Percentiles rank a stretch among this genome's conserved stretches.
Conservation (phyloP, 1,139 yeast genomes). For the Yamadazyma aaseri region DNA sequence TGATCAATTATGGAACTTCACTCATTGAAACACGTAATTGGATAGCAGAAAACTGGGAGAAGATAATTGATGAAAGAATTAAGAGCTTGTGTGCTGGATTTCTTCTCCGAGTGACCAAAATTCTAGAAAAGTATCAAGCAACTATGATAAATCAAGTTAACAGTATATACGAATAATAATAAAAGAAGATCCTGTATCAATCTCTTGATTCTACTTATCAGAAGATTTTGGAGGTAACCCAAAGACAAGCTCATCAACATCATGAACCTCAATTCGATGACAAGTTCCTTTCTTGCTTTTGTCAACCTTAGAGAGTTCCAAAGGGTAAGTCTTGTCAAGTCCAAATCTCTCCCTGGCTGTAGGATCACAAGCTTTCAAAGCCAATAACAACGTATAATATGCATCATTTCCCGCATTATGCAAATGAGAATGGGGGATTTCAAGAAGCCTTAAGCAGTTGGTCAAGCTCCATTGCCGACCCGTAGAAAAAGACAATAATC, state of each 20-base stretch:
- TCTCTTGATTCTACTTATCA: too few species aligned
- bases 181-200: too few species aligned
- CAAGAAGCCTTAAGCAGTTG: conserved; percentile 48
- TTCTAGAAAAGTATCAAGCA: conserved; percentile 17
- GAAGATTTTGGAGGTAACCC: too few species aligned
- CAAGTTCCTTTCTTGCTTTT: background rate
- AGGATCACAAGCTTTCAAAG: conserved; percentile 56
- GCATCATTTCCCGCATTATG: conserved; percentile 90
- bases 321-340: conserved; percentile 20
- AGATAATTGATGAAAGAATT: conserved; percentile 42
- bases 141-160: conserved; percentile 15
- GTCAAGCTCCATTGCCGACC: conserved; percentile 48
- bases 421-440: conserved; percentile 60
- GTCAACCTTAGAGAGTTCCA: background rate
- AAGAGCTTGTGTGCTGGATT: conserved; percentile 54
- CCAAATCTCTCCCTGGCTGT: conserved; percentile 31
- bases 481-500: conserved; percentile 25
- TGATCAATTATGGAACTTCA: conserved; percentile 26
- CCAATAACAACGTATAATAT: conserved; percentile 58
- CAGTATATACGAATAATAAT: conserved; percentile 11
- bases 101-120: conserved; percentile 23
- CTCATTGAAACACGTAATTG: conserved; percentile 37
- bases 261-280: background rate
- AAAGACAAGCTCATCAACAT: too few species aligned
- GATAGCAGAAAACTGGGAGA: conserved; percentile 46